phyloP scores from a whole-genome alignment of 2,329 filamentous ascomycete genomes.

The Fusarium denticulatum region DNA sequence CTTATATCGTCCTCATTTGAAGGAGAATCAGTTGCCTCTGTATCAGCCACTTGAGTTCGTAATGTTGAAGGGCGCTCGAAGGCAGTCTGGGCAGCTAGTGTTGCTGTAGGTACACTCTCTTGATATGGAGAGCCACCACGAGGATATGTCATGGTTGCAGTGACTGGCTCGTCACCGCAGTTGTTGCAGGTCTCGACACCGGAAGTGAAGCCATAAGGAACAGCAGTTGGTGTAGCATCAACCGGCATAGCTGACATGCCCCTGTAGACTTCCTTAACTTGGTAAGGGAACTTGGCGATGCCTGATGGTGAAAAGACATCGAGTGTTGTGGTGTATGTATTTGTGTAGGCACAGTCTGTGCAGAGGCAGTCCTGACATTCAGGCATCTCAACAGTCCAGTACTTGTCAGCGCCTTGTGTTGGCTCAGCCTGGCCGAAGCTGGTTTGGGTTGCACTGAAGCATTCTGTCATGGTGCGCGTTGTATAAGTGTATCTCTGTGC shows the following conservation, averaged over 20 bases:
- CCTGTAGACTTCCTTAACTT: conserved; percentile 41
- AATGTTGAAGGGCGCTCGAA: conserved; percentile 26
- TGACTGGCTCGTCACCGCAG: conserved; percentile 37
- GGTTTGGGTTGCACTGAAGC: conserved; percentile 38
- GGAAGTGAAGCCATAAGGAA: conserved; percentile 40
- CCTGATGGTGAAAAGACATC: conserved; percentile 37
- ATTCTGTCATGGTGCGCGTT: conserved; percentile 39
- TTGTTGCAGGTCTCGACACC: conserved; percentile 29
- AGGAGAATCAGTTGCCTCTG: conserved; percentile 16
- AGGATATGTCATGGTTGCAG: conserved; percentile 41
- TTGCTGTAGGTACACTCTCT: conserved; percentile 17
- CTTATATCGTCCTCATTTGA: background rate
- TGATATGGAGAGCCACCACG: conserved; percentile 37
- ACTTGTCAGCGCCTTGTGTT: conserved; percentile 35
- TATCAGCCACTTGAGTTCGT: conserved; percentile 16
- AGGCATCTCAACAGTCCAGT: conserved; percentile 40
- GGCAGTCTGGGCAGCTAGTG: background rate
- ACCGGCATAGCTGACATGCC: conserved; percentile 39
- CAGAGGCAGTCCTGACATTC: conserved; percentile 39
- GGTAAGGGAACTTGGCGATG: conserved; percentile 29
- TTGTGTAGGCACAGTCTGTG: conserved; percentile 35
- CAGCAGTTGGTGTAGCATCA: conserved; percentile 24
- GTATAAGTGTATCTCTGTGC: conserved; percentile 42
- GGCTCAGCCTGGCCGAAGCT: conserved; percentile 37
- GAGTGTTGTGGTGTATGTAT: conserved; percentile 40